A percentile compares a stretch with the other conserved stretches of the same genome.
These are phyloP conservation scores for Lepiota brunneoincarnata DNA, from an alignment of 768 basidiomycete species.

Conservation along the genomic window DNA sequence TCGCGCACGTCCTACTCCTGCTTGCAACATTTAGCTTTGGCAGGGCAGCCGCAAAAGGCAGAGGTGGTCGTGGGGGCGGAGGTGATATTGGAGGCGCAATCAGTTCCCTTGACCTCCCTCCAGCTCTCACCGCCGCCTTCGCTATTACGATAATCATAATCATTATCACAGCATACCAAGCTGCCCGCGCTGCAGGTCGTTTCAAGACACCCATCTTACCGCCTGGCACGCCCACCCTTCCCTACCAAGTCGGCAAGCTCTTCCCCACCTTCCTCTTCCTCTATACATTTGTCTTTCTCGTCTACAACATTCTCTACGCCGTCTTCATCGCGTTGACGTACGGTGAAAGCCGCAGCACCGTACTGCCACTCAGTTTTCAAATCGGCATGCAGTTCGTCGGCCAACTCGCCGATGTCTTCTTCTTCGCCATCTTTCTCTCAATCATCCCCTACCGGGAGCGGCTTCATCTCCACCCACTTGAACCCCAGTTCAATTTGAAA, in stretches of 20 bases:
- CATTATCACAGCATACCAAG: neutral
- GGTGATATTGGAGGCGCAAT: neutral
- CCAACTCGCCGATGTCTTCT: neutral
- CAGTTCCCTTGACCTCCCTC: conserved; percentile 4
- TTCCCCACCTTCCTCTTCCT: neutral
- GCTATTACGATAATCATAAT: neutral
- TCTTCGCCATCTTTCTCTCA: neutral
- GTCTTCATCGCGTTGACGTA: neutral
- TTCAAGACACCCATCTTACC: neutral
- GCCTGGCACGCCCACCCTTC: neutral
- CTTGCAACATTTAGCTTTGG: too few relatives aligned
- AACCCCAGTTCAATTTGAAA: neutral
- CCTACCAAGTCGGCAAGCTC: conserved; percentile 4
- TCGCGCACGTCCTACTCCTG: too few relatives aligned
- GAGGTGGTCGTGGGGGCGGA: neutral
- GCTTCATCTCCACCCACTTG: neutral
- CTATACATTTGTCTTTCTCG: neutral
- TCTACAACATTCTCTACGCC: conserved; percentile 3
- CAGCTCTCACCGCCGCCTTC: neutral
- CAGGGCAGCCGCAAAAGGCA: neutral
- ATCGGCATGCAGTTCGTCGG: neutral
- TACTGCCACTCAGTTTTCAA: neutral
- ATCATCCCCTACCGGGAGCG: conserved; percentile 6
- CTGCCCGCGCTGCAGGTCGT: neutral
- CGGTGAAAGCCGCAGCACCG: neutral